These are phyloP conservation scores for Camellia granthamiana DNA, from an alignment of 148 eudicot genomes.

Conservation along the genomic window DNA sequence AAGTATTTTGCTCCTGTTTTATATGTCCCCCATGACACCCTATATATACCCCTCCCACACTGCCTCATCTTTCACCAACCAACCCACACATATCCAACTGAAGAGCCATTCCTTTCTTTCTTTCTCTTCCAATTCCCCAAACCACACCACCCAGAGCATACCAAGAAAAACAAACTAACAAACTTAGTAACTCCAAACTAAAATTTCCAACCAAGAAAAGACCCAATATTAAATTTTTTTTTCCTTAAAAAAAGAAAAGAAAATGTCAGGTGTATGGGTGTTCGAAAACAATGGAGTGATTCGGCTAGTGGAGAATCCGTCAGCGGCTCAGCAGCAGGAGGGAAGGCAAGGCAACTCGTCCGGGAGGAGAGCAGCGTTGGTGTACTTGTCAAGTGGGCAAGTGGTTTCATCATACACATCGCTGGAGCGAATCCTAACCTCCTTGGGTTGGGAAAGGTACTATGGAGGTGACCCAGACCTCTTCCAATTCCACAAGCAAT, in stretches of 20 bases:
- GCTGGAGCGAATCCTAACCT: constrained; percentile 37
- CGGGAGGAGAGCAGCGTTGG: constrained; percentile 30
- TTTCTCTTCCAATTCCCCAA: background rate
- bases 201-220: background rate
- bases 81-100: constrained; percentile 10
- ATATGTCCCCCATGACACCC: background rate
- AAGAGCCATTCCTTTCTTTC: background rate
- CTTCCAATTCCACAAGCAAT: constrained; percentile 42
- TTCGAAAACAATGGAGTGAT: constrained; percentile 44
- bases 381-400: constrained; percentile 41
- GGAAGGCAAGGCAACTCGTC: background rate
- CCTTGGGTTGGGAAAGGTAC: constrained; percentile 54
- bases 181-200: no score
- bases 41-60: background rate
- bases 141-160: background rate
- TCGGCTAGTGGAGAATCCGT: constrained; percentile 35
- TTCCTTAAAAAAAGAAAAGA: background rate
- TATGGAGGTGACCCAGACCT: constrained; percentile 39
- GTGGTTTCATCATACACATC: constrained; percentile 37
- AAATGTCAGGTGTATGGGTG: constrained; percentile 54
- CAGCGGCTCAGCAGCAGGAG: constrained; percentile 1
- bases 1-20: constrained; percentile 26
- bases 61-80: background rate
- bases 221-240: background rate
- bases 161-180: no score